Conservation (phyloP, 192 early-diverging fungal genomes). For the Coemansia sp. region DNA sequence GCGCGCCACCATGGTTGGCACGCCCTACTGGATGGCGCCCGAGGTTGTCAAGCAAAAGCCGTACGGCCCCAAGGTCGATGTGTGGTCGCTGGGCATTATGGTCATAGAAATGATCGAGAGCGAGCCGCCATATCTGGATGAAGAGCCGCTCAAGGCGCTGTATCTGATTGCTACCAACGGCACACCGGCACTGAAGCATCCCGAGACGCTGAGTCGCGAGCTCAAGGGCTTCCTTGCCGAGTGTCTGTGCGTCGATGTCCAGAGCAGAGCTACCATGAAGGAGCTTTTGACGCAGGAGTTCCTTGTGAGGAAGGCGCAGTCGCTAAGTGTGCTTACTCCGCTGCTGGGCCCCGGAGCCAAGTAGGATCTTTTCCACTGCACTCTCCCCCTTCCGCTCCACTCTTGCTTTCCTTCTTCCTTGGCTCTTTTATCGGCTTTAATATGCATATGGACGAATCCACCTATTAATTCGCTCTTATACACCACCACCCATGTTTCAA, state of each 20-base stretch:
- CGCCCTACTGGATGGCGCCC: constrained; percentile 78
- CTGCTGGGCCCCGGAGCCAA: constrained; percentile 25
- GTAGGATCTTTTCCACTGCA: constrained; percentile 2
- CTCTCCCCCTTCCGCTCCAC: background rate
- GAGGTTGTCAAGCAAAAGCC: constrained; percentile 83
- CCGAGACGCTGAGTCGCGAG: constrained; percentile 73
- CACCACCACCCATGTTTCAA: background rate
- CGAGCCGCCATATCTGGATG: constrained; percentile 93
- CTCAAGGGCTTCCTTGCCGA: constrained; percentile 87
- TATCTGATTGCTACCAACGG: constrained; percentile 97
- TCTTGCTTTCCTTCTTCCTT: background rate
- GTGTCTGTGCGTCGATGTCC: constrained; percentile 83
- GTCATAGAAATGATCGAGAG: constrained; percentile 97
- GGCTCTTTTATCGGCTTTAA: background rate
- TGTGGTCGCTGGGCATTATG: constrained; percentile 96
- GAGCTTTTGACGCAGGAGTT: constrained; percentile 78
- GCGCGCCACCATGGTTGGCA: constrained; percentile 86
- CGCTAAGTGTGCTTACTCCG: constrained; percentile 28
- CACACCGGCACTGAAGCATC: constrained; percentile 86
- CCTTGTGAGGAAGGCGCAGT: constrained; percentile 46
- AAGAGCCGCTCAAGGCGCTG: constrained; percentile 92
- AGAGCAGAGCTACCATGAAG: constrained; percentile 73
- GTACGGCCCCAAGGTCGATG: constrained; percentile 77
- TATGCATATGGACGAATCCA: constrained; percentile 2
- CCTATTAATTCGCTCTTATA: background rate